Evolutionary conservation across 2,329 filamentous ascomycete species (phyloP), one percentile per base, ranked within the genome.

Genomic region (Ceratocystis lukuohia): DNA sequence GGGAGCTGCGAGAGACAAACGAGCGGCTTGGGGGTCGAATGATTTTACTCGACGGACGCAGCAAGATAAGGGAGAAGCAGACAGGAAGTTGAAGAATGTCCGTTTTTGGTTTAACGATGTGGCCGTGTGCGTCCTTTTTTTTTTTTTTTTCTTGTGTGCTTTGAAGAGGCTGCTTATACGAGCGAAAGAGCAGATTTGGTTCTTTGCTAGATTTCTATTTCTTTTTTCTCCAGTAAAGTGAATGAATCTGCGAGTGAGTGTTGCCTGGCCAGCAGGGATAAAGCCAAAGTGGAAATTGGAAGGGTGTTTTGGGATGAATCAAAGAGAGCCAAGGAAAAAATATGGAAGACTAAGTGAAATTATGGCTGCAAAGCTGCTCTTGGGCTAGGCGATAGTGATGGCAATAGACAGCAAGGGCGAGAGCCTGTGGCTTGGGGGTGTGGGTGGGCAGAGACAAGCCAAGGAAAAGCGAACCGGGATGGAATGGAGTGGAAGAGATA

Each of bases 1-100:
- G 56, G 56, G 56, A 59, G 56, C 30, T 20, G 56, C 33, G 56
- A n/a, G 56, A 59, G 56, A 59, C 56, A 59, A 59, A 59, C 56
- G 56, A 59, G 33, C 56, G 30, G 17, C 28, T 59, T 59, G 53
- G 22, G 22, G 28, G 56, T 37, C 28, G 30, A 59, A 37, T 37
- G 48, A 12, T 53, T 22, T 10, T 53, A 53, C 56, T 37, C 25
- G 56, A 30, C 56, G 25, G 15, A 59, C 56, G 56, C 56, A 59
- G 25, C n/a, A 20, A 59, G 28, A 59, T 33, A 59, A 59, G 56
- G 56, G 56, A 59, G 56, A 59, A 17, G n/a, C 37, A n/a, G 25
- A n/a, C 8, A 37, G 25, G 17, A 37, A 20, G 17, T 37, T 25
- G 22, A 37, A 37, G 56, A 30, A 37, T 59, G 28, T 0, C 28